Base-by-base conservation (phyloP, 1,284 basidiomycete genomes). In the Leccinum fuscescens region DNA sequence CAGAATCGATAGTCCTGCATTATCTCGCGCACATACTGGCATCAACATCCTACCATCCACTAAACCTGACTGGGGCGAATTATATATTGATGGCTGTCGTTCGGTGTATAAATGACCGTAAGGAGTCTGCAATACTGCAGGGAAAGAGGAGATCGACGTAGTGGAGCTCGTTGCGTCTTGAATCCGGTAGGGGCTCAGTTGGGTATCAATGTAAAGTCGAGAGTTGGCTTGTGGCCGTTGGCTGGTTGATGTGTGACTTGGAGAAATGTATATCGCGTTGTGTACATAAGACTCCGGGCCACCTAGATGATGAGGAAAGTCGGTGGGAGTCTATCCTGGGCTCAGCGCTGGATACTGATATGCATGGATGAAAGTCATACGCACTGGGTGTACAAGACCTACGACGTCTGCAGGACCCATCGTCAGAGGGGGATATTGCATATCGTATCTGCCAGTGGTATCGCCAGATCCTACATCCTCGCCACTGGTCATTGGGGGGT, bases 121-220 rank as follows among this genome's bases (percentile, higher is more conserved):
- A 7, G 69, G 70, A 1, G 70, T 72, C 8, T n/a, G 48, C 14
- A 64, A 17, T 22, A 24, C 4, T 11, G 35, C 31, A 12, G 31
- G 20, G 17, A 63, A 37, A 39, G 71, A 69, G 15, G 49, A 54
- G 22, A 60, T 60, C 6, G 72, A 69, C 0, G 68, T 51, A 3
- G 70, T 62, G 22, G 71, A 71, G 9, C 50, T 58, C 4, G 60
- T 72, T 12, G 61, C 46, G 42, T 66, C 67, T 24, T 56, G 49
- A 7, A 46, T 22, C 24, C 29, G 59, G 46, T 4, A 49, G 29
- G 37, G 12, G 33, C 27, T 37, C 49, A 70, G 31, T 39, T 62
- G 60, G 2, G 69, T 70, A 33, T 71, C 1, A 1, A 70, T 66
- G 9, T 61, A 27, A 35, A 73, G 70, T 22, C 15, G 66, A 15